Conservation (phyloP, 2,329 filamentous ascomycete genomes). For the Epichloe gansuensis region DNA sequence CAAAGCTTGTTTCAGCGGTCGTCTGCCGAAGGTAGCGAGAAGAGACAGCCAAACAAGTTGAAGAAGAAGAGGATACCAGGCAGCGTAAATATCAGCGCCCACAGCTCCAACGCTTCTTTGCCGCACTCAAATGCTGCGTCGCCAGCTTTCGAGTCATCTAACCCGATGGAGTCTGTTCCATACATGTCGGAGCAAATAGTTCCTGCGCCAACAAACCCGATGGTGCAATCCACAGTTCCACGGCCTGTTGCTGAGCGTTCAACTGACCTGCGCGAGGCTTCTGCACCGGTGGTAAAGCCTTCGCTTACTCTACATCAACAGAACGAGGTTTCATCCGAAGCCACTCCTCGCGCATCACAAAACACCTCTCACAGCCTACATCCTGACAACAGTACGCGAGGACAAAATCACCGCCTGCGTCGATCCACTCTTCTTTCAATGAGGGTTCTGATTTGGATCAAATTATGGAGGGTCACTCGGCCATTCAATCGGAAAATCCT, state of each 20-base stretch:
- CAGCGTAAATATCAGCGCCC: constrained; percentile 72
- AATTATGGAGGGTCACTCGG: constrained; percentile 41
- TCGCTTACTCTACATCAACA: constrained; percentile 10
- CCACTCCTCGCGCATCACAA: constrained; percentile 35
- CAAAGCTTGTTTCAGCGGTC: constrained; percentile 61
- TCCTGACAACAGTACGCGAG: constrained; percentile 41
- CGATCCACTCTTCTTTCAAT: constrained; percentile 64
- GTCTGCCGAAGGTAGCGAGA: constrained; percentile 46
- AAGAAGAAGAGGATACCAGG: constrained; percentile 73
- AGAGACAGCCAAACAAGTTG: constrained; percentile 75
- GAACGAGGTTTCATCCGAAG: constrained; percentile 28
- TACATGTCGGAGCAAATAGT: constrained; percentile 4
- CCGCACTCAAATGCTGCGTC: constrained; percentile 32
- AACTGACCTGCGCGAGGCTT: not conserved
- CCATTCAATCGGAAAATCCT: constrained; percentile 28
- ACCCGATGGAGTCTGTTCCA: constrained; percentile 31
- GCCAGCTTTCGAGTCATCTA: constrained; percentile 31
- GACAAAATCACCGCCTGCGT: constrained; percentile 62
- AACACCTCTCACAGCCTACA: constrained; percentile 30
- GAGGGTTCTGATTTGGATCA: constrained; percentile 74
- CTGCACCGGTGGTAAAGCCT: constrained; percentile 5
- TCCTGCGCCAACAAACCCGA: not conserved
- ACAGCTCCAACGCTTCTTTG: constrained; percentile 77
- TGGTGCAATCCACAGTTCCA: not conserved
- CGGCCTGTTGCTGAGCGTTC: not conserved